These are phyloP conservation scores for Paraconiothyrium brasiliense DNA, from an alignment of 2,329 filamentous ascomycete species.

Conservation along the genomic window DNA sequence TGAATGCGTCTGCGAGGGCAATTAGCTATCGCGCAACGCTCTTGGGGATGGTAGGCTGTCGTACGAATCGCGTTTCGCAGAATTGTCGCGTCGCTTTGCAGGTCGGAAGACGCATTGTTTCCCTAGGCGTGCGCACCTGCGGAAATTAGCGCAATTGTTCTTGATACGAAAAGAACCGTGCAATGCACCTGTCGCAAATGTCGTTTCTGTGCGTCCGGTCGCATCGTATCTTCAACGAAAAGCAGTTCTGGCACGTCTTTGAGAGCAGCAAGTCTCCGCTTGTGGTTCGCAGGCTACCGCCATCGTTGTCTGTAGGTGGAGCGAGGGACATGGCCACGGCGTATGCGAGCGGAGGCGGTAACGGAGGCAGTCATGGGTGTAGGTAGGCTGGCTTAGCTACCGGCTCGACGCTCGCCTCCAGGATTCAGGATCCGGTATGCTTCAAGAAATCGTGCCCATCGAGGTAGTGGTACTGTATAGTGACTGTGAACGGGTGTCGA, in stretches of 20 bases:
- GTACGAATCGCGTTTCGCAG: conserved; percentile 48
- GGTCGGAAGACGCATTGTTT: conserved; percentile 51
- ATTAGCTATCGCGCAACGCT: conserved; percentile 8
- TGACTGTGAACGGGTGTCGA: not conserved
- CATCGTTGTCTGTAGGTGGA: conserved; percentile 15
- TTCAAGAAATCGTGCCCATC: not conserved
- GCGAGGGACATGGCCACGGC: conserved; percentile 21
- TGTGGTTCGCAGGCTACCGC: conserved; percentile 18
- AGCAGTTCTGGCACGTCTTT: conserved; percentile 47
- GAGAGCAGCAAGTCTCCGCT: conserved; percentile 30
- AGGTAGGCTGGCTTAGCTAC: not conserved
- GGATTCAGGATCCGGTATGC: not conserved
- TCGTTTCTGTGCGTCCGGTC: conserved; percentile 37
- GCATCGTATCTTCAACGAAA: conserved; percentile 43
- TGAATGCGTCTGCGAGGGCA: conserved; percentile 42
- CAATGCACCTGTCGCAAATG: conserved; percentile 38
- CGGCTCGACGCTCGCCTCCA: not conserved
- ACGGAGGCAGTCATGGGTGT: conserved; percentile 6
- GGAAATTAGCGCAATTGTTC: not conserved
- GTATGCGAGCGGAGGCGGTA: not conserved
- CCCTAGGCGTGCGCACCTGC: conserved; percentile 48
- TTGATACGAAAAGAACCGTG: not conserved
- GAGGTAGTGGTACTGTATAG: not conserved
- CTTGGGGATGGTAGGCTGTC: not conserved
- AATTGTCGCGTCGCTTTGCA: conserved; percentile 48